phyloP scores from a whole-genome alignment of 1,139 yeast species.

The Diutina neorugosa region DNA sequence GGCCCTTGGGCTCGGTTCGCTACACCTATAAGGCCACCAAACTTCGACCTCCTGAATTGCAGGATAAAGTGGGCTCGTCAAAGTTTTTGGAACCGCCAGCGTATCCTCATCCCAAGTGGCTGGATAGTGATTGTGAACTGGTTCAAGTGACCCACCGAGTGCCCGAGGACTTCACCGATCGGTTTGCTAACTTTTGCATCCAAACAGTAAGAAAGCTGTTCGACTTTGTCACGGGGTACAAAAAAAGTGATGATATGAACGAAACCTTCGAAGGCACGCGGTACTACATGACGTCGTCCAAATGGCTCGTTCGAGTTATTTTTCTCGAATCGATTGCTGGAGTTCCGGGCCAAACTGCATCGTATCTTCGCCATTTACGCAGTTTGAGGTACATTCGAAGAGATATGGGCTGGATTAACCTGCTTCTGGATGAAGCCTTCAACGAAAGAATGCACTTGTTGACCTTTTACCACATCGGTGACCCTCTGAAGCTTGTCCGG shows the following conservation, averaged over 20 bases:
- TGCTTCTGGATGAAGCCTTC: conserved; percentile 64
- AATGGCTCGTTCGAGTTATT: conserved; percentile 59
- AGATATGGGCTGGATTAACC: conserved; percentile 70
- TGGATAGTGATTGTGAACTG: conserved; percentile 31
- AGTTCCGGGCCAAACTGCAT: conserved; percentile 70
- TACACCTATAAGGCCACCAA: not conserved
- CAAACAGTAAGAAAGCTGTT: conserved; percentile 34
- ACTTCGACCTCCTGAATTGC: not conserved
- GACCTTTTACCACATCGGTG: conserved; percentile 54
- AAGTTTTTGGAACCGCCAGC: conserved; percentile 26
- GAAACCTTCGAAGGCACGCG: conserved; percentile 31
- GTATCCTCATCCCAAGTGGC: conserved; percentile 46
- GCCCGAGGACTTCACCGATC: conserved; percentile 40
- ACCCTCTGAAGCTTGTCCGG: conserved; percentile 51
- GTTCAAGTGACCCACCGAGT: conserved; percentile 41
- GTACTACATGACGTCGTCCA: conserved; percentile 45
- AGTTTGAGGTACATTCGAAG: conserved; percentile 47
- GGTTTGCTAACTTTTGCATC: conserved; percentile 38
- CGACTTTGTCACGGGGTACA: conserved; percentile 58
- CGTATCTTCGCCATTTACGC: conserved; percentile 53
- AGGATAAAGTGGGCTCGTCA: not conserved
- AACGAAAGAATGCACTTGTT: conserved; percentile 71
- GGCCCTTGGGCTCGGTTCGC: not conserved
- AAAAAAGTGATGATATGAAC: conserved; percentile 28
- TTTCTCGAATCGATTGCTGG: conserved; percentile 69